Percentiles rank a stretch among this genome's conserved stretches.
Conservation (phyloP, 2,329 filamentous ascomycete species). For the Neonectria punicea region DNA sequence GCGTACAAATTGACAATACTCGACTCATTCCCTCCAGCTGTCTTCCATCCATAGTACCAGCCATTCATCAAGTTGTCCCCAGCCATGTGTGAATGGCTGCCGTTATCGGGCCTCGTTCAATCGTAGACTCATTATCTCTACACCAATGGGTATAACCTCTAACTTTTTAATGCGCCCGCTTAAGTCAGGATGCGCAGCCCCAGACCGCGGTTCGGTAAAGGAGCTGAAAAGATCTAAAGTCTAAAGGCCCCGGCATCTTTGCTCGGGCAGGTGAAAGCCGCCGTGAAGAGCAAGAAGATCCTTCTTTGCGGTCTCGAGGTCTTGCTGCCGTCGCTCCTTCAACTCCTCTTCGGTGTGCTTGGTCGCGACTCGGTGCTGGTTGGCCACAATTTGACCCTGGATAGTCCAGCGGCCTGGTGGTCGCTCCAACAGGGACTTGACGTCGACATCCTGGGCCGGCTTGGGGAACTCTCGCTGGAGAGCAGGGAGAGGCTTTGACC, state of each 20-base stretch:
- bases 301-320: slow-evolving; percentile 60
- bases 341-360: slow-evolving; percentile 39
- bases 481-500: slow-evolving; percentile 47
- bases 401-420: slow-evolving; percentile 56
- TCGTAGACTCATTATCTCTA: slow-evolving; percentile 39
- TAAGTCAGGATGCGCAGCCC: slow-evolving; percentile 8
- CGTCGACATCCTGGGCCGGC: slow-evolving; percentile 52
- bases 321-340: slow-evolving; percentile 49
- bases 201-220: background rate
- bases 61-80: background rate
- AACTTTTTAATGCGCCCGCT: slow-evolving; percentile 32
- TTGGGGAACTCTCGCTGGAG: slow-evolving; percentile 53
- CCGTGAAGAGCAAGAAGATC: slow-evolving; percentile 55
- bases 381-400: slow-evolving; percentile 48
- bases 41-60: slow-evolving; percentile 2
- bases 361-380: slow-evolving; percentile 42
- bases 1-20: slow-evolving; percentile 28
- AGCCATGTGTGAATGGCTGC: slow-evolving; percentile 16
- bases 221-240: slow-evolving; percentile 10
- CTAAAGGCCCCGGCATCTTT: slow-evolving; percentile 14
- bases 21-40: background rate
- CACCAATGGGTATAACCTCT: slow-evolving; percentile 36
- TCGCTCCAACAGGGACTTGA: slow-evolving; percentile 56
- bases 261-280: slow-evolving; percentile 27
- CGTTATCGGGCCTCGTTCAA: slow-evolving; percentile 26